These are phyloP conservation scores for Dictyostelium capitatum DNA, from an alignment of 78 protist species.

Conservation along the genomic window DNA sequence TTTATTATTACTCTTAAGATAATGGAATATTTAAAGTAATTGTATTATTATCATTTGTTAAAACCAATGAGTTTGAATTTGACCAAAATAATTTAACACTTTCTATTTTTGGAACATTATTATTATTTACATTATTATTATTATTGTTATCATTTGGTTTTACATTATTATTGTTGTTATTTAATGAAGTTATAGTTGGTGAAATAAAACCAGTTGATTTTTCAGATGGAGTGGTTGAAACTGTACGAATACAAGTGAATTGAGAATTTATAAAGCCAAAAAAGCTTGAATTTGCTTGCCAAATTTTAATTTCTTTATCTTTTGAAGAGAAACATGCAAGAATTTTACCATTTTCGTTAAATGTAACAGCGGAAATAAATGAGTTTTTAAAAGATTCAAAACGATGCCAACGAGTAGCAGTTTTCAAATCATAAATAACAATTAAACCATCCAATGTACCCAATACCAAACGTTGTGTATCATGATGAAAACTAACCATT, in stretches of 20 bases:
- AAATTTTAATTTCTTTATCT: constrained; percentile 58
- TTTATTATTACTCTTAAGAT: neutral
- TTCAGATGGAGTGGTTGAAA: constrained; percentile 12
- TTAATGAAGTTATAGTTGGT: neutral
- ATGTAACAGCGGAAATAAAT: constrained; percentile 37
- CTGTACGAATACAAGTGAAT: constrained; percentile 42
- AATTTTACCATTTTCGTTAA: constrained; percentile 72
- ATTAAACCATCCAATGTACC: constrained; percentile 88
- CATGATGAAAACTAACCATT: constrained; percentile 86
- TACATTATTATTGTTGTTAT: neutral
- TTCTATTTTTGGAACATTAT: constrained; percentile 46
- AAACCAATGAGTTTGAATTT: neutral
- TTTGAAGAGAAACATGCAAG: constrained; percentile 49
- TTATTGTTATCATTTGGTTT: neutral
- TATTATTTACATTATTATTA: too few species aligned
- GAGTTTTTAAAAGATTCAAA: constrained; percentile 69
- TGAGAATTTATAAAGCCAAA: constrained; percentile 52
- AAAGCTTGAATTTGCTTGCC: constrained; percentile 54
- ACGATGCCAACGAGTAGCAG: constrained; percentile 88
- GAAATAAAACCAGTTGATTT: neutral
- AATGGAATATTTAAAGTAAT: constrained; percentile 15
- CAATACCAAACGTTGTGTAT: constrained; percentile 87
- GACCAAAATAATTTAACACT: constrained; percentile 46
- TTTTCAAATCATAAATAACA: constrained; percentile 89
- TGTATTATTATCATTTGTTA: constrained; percentile 45